Conservation (phyloP, 345 rosid genomes). For the Eucalyptus pauciflora region DNA sequence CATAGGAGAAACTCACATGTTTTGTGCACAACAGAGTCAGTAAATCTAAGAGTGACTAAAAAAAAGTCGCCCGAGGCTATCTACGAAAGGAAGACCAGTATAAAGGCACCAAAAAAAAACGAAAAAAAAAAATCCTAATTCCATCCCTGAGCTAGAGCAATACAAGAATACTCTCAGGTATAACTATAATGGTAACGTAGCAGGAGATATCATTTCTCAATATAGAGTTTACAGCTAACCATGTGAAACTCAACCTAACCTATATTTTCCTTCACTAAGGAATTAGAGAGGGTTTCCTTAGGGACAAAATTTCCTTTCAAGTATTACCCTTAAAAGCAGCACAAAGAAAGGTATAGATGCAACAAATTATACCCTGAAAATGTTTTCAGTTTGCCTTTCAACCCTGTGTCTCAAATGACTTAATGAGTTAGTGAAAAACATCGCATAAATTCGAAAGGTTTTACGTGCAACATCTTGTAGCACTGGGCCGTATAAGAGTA, state of each 20-base stretch:
- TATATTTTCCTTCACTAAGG: not conserved
- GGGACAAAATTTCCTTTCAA: not conserved
- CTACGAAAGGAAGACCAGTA: not conserved
- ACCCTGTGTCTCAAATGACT: not conserved
- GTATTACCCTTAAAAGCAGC: not conserved
- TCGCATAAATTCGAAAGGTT: not conserved
- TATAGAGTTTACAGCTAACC: not conserved
- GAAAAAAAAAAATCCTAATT: not conserved
- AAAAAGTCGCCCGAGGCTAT: not conserved
- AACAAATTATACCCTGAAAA: not conserved
- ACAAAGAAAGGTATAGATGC: not conserved
- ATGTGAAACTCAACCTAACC: not conserved
- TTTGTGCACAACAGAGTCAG: not conserved
- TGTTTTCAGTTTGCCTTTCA: not conserved
- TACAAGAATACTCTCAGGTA: not conserved
- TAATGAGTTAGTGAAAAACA: not conserved
- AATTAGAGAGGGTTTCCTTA: not conserved
- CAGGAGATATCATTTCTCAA: not conserved
- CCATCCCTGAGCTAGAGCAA: not conserved
- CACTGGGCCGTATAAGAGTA: not conserved
- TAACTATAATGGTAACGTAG: not conserved
- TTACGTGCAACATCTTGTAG: not conserved
- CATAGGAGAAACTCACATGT: not conserved
- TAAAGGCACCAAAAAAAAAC: not conserved
- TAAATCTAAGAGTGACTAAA: not conserved